These are phyloP conservation scores for Phytophthora pluvialis DNA, from an alignment of 352 stramenopile species.

Conservation along the genomic window DNA sequence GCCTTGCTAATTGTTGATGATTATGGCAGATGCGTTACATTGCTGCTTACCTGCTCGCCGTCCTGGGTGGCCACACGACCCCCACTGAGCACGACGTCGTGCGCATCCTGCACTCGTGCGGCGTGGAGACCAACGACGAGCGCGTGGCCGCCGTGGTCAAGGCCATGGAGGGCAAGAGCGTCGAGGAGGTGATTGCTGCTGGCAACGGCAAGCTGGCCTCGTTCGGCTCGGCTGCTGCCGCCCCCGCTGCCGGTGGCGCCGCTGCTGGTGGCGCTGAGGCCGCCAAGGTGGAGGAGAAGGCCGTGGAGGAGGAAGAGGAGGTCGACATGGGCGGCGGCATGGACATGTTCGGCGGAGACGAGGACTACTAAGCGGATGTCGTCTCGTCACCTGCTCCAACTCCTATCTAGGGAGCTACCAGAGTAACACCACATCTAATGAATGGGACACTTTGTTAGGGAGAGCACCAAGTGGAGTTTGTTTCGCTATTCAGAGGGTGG, in stretches of 20 bases:
- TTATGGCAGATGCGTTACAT: constrained; percentile 95
- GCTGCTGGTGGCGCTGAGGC: constrained; percentile 54
- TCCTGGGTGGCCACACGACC: constrained; percentile 92
- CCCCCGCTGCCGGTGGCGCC: constrained; percentile 56
- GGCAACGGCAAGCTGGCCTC: constrained; percentile 84
- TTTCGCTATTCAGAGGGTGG: background rate
- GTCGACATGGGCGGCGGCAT: constrained; percentile 86
- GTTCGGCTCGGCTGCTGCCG: constrained; percentile 70
- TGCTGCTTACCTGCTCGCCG: constrained; percentile 96
- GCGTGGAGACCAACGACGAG: constrained; percentile 86
- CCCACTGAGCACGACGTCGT: constrained; percentile 93
- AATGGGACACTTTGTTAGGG: constrained; percentile 84
- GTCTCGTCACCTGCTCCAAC: constrained; percentile 8
- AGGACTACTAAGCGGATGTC: constrained; percentile 80
- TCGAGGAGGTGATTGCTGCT: constrained; percentile 85
- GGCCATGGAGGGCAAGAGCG: constrained; percentile 84
- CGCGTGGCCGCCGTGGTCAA: constrained; percentile 76
- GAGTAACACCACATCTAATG: constrained; percentile 65
- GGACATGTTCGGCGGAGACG: constrained; percentile 90
- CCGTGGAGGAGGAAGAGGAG: constrained; percentile 87
- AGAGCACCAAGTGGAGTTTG: constrained; percentile 4
- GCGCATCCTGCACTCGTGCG: constrained; percentile 91
- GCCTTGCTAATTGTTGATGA: background rate
- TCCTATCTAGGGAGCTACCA: constrained; percentile 30
- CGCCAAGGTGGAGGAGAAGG: constrained; percentile 68